Percentiles rank a stretch among this genome's conserved stretches.
Evolutionary conservation across 164 flowering plant genomes (phyloP).

Genomic region (Stephania japonica): DNA sequence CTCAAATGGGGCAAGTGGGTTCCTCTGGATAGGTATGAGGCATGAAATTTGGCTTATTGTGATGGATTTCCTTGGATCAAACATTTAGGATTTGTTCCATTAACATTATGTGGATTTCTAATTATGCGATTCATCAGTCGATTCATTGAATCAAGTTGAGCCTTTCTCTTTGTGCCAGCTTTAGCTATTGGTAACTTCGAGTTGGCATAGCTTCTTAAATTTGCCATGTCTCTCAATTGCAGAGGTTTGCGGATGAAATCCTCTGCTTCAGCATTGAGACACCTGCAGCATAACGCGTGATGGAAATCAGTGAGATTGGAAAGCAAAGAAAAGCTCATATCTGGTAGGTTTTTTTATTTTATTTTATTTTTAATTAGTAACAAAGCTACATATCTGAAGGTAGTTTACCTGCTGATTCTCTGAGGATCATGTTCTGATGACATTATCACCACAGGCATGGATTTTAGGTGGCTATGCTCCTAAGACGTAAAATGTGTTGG

Average conservation of each 20-base stretch:
- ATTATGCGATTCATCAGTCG: too few species aligned
- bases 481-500: constrained; percentile 9
- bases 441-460: constrained; percentile 28
- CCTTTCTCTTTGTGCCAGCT: constrained; percentile 21
- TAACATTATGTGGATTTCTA: too few species aligned
- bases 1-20: too few species aligned
- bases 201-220: constrained; percentile 18
- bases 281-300: constrained; percentile 9
- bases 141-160: constrained; percentile 19
- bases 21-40: too few species aligned
- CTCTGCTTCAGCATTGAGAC: constrained; percentile 26
- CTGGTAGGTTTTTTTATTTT: too few species aligned
- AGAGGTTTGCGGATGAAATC: constrained; percentile 27
- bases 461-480: constrained; percentile 22
- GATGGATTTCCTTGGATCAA: too few species aligned
- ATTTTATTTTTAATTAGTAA: too few species aligned
- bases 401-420: constrained; percentile 24
- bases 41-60: too few species aligned
- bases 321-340: too few species aligned
- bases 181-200: constrained; percentile 9
- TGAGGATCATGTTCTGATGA: constrained; percentile 25
- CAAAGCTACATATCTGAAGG: neutral
- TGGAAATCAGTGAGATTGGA: neutral
- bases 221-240: constrained; percentile 11
- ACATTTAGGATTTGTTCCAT: too few species aligned